Evolutionary conservation across 805 yeast species (phyloP), one percentile per base, ranked within the genome.

Genomic region (Zygotorulaspora florentina): DNA sequence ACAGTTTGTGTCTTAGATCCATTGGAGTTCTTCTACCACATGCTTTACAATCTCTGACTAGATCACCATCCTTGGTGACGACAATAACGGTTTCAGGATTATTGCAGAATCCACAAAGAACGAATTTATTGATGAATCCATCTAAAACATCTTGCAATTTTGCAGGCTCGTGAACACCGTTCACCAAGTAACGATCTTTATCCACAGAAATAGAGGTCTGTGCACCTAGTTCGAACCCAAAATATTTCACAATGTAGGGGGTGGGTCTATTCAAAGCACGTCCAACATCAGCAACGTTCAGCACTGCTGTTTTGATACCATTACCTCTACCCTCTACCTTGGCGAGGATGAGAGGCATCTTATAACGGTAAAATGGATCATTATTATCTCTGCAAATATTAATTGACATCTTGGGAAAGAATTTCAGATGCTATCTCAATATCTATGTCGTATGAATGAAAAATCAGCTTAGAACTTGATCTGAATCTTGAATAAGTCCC

Each of bases 281-380:
- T 34, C 97, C 95, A 51, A 93, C 96, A 63, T 93, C 98, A 33
- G 85, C 73, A 45, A 88, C 81, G 70, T 93, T 93, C 56, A 88
- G 80, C 46, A 93, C 83, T 45, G 91, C 95, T 18, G 99, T 93
- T 69, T 89, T 90, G 72, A 93, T 93, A 82, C 99, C 99, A 73
- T 93, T 93, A 74, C 99, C 99, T 67, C 96, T 81, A 69, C 99
- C 99, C 74, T 93, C 98, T 55, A 87, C 87, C 77, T 93, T 93
- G 57, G 96, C 87, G 72, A 87, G 95, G 70, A 93, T 84, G 35
- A 95, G 85, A 65, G 99, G 99, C 99, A 93, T 93, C 75, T 93
- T 93, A 72, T 93, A 93, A 75, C 99, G 96, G 81, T 93, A 93
- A 70, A 93, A 93, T 37, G 97, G 97, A 74, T 93, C 99, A 62